These are phyloP conservation scores for Macroventuria anomochaeta DNA, from an alignment of 2,329 filamentous ascomycete species.

Conservation along the genomic window DNA sequence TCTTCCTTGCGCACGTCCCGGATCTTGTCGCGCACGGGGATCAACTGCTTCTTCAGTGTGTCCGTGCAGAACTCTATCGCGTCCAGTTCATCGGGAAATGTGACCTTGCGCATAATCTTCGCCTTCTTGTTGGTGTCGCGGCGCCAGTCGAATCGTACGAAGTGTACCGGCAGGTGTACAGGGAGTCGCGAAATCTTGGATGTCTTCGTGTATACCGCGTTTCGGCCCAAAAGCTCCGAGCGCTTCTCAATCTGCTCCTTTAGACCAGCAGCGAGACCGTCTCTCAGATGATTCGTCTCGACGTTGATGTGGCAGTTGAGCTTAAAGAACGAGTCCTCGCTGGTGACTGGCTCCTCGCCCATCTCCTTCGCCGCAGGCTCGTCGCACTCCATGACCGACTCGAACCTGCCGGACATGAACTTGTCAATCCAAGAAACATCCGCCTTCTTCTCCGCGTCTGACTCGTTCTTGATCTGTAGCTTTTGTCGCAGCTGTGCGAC, in stretches of 20 bases:
- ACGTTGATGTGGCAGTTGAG: constrained; percentile 94
- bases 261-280: constrained; percentile 82
- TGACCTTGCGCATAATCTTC: constrained; percentile 99
- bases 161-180: constrained; percentile 95
- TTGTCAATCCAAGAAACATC: constrained; percentile 82
- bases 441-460: constrained; percentile 42
- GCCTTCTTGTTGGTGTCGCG: constrained; percentile 95
- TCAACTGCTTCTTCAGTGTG: constrained; percentile 77
- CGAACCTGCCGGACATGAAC: constrained; percentile 85
- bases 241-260: constrained; percentile 91
- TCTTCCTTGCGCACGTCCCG: constrained; percentile 95
- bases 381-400: constrained; percentile 80
- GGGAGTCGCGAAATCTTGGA: constrained; percentile 90
- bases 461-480: constrained; percentile 67
- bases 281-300: constrained; percentile 85
- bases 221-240: constrained; percentile 76
- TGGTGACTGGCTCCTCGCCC: constrained; percentile 72
- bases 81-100: constrained; percentile 92
- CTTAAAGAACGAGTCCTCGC: constrained; percentile 82
- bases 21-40: constrained; percentile 95
- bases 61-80: constrained; percentile 95
- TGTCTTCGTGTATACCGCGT: constrained; percentile 86
- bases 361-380: constrained; percentile 76
- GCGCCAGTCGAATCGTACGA: constrained; percentile 98
- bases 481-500: constrained; percentile 81